phyloP scores from a whole-genome alignment of 129 eudicot genomes.

The Solidago caesia region DNA sequence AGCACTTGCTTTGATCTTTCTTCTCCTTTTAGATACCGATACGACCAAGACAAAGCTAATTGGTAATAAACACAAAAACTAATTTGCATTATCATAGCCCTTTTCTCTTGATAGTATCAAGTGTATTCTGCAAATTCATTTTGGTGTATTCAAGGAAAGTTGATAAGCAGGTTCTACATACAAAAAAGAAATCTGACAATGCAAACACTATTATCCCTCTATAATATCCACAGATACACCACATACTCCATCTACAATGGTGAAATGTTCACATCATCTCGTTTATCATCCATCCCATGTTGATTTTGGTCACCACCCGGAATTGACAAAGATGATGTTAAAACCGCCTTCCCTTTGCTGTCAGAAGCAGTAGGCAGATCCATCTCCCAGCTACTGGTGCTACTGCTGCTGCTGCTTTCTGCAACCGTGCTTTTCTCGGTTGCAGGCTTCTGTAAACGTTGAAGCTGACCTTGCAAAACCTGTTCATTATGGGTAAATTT shows the following conservation, averaged over 20 bases:
- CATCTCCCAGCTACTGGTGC: slow-evolving; percentile 21
- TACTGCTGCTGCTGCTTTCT: slow-evolving; percentile 26
- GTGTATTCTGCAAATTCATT: slow-evolving; percentile 22
- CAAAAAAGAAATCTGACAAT: slow-evolving; percentile 23
- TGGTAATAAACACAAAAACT: slow-evolving; percentile 3
- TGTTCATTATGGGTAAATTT: slow-evolving; percentile 14
- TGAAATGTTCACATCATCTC: slow-evolving; percentile 10
- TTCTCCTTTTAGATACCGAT: not conserved
- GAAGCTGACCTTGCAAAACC: slow-evolving; percentile 51
- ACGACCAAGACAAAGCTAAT: not conserved
- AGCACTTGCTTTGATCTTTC: too few relatives aligned
- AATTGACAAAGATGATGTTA: slow-evolving; percentile 24
- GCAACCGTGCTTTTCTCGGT: slow-evolving; percentile 20
- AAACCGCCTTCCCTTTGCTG: slow-evolving; percentile 52
- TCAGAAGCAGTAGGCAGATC: slow-evolving; percentile 30
- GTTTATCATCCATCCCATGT: slow-evolving; percentile 13
- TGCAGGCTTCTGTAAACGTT: slow-evolving; percentile 34
- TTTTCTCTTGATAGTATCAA: not conserved
- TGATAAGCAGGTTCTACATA: slow-evolving; percentile 11
- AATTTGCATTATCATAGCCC: slow-evolving; percentile 18
- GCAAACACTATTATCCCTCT: slow-evolving; percentile 15
- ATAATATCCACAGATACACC: slow-evolving; percentile 35
- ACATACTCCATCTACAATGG: slow-evolving; percentile 30
- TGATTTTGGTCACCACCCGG: slow-evolving; percentile 31
- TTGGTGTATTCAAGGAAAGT: slow-evolving; percentile 16